Evolutionary conservation across 2,329 filamentous ascomycete genomes (phyloP).

Genomic region (Chrysosporium queenslandicum): DNA sequence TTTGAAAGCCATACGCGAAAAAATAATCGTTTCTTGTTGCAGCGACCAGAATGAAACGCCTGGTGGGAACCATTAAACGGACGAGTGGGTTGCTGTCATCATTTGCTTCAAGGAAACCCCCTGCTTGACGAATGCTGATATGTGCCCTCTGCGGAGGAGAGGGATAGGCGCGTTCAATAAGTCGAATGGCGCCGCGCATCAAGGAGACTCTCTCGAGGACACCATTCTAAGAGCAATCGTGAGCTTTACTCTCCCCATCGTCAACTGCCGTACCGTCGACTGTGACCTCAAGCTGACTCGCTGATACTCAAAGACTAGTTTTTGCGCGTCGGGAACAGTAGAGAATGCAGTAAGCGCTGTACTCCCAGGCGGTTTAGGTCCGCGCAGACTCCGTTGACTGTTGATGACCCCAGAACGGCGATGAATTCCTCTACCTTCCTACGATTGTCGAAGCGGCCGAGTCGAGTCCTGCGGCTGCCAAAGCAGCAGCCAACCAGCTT

Average conservation of each 20-base stretch:
- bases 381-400: not conserved
- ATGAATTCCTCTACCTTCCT: constrained; percentile 86
- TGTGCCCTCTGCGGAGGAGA: not conserved
- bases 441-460: constrained; percentile 91
- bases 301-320: constrained; percentile 50
- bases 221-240: constrained; percentile 35
- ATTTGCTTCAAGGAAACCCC: not conserved
- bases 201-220: constrained; percentile 33
- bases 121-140: not conserved
- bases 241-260: constrained; percentile 14
- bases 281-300: not conserved
- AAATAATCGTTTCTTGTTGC: not conserved
- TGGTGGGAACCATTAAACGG: constrained; percentile 28
- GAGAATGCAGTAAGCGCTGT: constrained; percentile 37
- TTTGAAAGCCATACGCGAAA: not conserved
- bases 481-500: constrained; percentile 68
- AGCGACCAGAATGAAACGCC: constrained; percentile 29
- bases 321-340: constrained; percentile 62
- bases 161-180: not conserved
- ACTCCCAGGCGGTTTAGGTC: too few species aligned
- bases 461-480: constrained; percentile 75
- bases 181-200: constrained; percentile 18
- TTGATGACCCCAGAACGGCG: constrained; percentile 47
- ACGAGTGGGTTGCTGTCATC: constrained; percentile 22
- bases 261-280: not conserved